Base-by-base conservation (phyloP, 768 basidiomycete genomes). In the Pleurotus citrinopileatus region DNA sequence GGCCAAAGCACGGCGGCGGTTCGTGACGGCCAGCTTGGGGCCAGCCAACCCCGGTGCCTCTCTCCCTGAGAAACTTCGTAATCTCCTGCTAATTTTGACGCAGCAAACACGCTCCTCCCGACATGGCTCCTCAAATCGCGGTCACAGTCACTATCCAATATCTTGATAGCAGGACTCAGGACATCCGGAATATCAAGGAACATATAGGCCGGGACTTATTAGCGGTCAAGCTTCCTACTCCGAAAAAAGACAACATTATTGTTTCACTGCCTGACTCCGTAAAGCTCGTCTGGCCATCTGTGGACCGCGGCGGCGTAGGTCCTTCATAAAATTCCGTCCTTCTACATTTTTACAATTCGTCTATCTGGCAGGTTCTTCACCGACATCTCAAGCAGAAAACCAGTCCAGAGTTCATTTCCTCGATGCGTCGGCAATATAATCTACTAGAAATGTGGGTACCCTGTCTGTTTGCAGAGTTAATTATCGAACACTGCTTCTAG, bases 191-290 rank as follows among this genome's bases (percentile, higher is more conserved):
- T 23, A 19, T 22, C 12, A n/a, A 13, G 7, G 27, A 53, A 17
- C 52, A 20, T 17, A 22, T 17, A 45, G 15, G 43, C 56, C 55
- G 65, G 25, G 76, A 79, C 50, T 57, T 78, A 38, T 22, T 53
- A 5, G 50, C 48, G 1, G 60, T 79, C n/a, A 73, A 70, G 52
- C 55, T 76, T 7, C 72, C 76, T 0, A 67, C 67, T 40, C 76
- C 76, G 0, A 77, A 74, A 60, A 56, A 52, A 25, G 63, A 58
- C 2, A 73, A 73, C 37, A 65, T 70, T 15, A 20, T 15, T 19
- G n/a, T 29, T 10, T 25, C n/a, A 15, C 26, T 15, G 20, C 26
- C 22, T 13, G n/a, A 17, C 3, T 23, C 13, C 25, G n/a, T 47
- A 20, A 25, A 28, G 26, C 25, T 47, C 13, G 10, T 47, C 15